Percentiles rank a stretch among this genome's conserved stretches.
These are phyloP conservation scores for Aspergillus neotritici DNA, from an alignment of 2,329 filamentous ascomycete genomes.

Conservation along the genomic window DNA sequence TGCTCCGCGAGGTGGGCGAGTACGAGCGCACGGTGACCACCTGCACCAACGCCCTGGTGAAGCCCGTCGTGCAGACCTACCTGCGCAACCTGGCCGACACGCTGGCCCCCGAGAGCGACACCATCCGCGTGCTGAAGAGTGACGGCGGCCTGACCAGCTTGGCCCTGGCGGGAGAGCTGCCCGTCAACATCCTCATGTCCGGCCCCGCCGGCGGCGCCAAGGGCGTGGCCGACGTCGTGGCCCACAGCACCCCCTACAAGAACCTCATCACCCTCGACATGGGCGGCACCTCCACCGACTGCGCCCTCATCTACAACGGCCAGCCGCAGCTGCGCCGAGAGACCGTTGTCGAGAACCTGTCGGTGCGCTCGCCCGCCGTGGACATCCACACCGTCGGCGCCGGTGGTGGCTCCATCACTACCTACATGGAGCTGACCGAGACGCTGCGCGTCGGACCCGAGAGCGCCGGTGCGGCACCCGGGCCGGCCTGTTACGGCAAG, in stretches of 20 bases:
- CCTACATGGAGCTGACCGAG: constrained; percentile 44
- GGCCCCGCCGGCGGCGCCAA: constrained; percentile 48
- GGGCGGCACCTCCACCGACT: constrained; percentile 49
- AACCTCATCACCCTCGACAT: constrained; percentile 48
- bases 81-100: constrained; percentile 37
- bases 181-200: constrained; percentile 48
- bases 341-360: constrained; percentile 41
- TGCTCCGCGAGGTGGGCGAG: constrained; percentile 45
- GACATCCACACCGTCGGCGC: constrained; percentile 48
- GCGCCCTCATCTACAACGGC: constrained; percentile 42
- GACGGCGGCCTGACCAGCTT: constrained; percentile 46
- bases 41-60: constrained; percentile 45
- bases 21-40: constrained; percentile 48
- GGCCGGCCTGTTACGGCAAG: constrained; percentile 47
- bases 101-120: constrained; percentile 39
- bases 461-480: constrained; percentile 45
- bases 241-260: constrained; percentile 43
- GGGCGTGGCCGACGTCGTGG: constrained; percentile 44
- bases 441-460: constrained; percentile 49
- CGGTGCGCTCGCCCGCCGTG: constrained; percentile 44
- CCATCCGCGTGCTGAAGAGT: constrained; percentile 47
- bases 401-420: constrained; percentile 47
- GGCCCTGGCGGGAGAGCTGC: constrained; percentile 41
- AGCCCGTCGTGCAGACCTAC: constrained; percentile 45
- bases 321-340: constrained; percentile 43